A percentile compares a stretch with the other conserved stretches of the same genome.
Conservation (phyloP, 495 filamentous ascomycete genomes). For the Aspergillus nanangensis region DNA sequence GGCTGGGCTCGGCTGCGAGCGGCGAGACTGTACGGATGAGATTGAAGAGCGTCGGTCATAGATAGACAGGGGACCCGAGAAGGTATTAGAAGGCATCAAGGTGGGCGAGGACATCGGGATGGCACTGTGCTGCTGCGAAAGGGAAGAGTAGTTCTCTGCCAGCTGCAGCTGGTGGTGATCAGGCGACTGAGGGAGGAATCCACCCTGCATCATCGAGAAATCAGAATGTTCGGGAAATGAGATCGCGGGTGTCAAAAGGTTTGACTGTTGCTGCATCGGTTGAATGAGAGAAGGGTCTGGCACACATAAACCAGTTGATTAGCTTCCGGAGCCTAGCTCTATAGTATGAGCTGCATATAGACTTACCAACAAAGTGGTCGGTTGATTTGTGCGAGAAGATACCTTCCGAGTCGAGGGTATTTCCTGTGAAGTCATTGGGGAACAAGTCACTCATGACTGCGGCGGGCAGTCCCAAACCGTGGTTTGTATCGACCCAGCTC, state of each 20-base stretch:
- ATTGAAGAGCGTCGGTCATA: conserved; percentile 49
- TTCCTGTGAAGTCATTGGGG: conserved; percentile 40
- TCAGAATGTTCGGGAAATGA: conserved; percentile 30
- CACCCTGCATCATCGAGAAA: conserved; percentile 19
- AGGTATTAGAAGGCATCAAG: conserved; percentile 27
- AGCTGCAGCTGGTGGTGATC: conserved; percentile 27
- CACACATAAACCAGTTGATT: too few relatives aligned
- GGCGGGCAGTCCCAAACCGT: conserved; percentile 62
- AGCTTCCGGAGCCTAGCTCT: too few relatives aligned
- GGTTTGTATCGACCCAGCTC: conserved; percentile 56
- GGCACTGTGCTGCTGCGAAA: conserved; percentile 22
- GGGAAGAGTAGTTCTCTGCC: conserved; percentile 21
- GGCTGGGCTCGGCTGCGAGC: conserved; percentile 50
- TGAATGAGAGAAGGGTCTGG: conserved; percentile 63
- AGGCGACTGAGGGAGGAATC: conserved; percentile 31
- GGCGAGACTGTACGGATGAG: conserved; percentile 51
- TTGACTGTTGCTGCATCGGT: conserved; percentile 26
- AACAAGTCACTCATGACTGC: conserved; percentile 62
- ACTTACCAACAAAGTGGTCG: conserved; percentile 79
- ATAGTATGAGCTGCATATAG: too few relatives aligned
- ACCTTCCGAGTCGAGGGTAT: conserved; percentile 29
- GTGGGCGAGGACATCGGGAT: conserved; percentile 34
- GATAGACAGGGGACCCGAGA: conserved; percentile 33
- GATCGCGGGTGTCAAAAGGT: conserved; percentile 27
- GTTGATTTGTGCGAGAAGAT: conserved; percentile 55